These are phyloP conservation scores for Casuarina glauca DNA, from an alignment of 306 rosid genomes.

Conservation along the genomic window DNA sequence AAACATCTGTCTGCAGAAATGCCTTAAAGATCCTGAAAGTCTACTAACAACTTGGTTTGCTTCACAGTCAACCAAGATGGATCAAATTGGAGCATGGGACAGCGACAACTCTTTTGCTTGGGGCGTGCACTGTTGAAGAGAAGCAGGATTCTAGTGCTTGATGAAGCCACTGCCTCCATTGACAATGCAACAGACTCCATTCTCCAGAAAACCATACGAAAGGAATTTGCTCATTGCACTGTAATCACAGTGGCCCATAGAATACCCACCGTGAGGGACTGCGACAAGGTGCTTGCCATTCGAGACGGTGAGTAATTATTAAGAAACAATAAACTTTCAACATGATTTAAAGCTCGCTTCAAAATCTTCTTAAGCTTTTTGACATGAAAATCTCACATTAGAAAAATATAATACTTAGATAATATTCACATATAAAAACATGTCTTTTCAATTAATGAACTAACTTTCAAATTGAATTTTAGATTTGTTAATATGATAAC, in stretches of 20 bases:
- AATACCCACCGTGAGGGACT: conserved; percentile 40
- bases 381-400: no score
- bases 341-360: no score
- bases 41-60: not conserved
- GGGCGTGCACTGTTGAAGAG: conserved; percentile 34
- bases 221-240: conserved; percentile 30
- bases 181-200: conserved; percentile 35
- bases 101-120: conserved; percentile 34
- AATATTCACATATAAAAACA: no score
- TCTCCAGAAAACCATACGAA: conserved; percentile 33
- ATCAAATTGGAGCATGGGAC: conserved; percentile 41
- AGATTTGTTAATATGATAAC: no score
- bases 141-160: conserved; percentile 32
- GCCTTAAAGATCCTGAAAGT: not conserved
- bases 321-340: no score
- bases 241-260: conserved; percentile 38
- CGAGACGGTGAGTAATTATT: conserved; percentile 27
- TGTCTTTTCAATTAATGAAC: no score
- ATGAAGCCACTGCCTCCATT: conserved; percentile 41
- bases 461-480: no score
- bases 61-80: conserved; percentile 32
- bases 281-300: conserved; percentile 32
- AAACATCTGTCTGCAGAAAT: not conserved
- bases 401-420: no score
- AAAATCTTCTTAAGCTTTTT: no score